A percentile compares a stretch with the other conserved stretches of the same genome.
Conservation (phyloP, 2,329 filamentous ascomycete species). For the Tolypocladium tropicale region DNA sequence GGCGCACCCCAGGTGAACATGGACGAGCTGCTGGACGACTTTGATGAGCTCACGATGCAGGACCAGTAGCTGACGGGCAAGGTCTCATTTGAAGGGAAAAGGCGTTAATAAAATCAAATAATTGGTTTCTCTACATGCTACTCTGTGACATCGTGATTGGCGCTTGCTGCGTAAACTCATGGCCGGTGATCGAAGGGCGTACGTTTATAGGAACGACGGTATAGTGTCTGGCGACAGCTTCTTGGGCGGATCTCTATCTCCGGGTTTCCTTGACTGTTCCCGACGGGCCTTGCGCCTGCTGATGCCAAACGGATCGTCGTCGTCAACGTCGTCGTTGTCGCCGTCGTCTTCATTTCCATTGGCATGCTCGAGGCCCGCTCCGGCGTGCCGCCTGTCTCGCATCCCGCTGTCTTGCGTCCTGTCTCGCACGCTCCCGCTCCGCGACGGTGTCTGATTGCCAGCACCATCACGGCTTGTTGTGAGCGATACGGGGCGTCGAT, state of each 20-base stretch:
- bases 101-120: slow-evolving; percentile 8
- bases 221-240: slow-evolving; percentile 19
- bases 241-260: slow-evolving; percentile 6
- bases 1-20: slow-evolving; percentile 62
- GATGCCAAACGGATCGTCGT: slow-evolving; percentile 25
- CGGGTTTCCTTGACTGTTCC: slow-evolving; percentile 15
- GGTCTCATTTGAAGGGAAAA: slow-evolving; percentile 1
- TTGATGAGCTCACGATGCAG: slow-evolving; percentile 63
- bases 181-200: no score
- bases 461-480: neutral
- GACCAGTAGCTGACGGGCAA: slow-evolving; percentile 16
- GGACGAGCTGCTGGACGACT: slow-evolving; percentile 81
- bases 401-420: neutral
- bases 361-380: neutral
- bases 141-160: neutral
- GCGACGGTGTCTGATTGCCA: neutral
- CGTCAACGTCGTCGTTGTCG: slow-evolving; percentile 20
- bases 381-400: slow-evolving; percentile 1
- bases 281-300: slow-evolving; percentile 18
- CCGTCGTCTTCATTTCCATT: slow-evolving; percentile 14
- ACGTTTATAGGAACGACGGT: slow-evolving; percentile 23
- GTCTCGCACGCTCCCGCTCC: neutral
- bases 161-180: neutral
- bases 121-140: neutral
- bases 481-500: neutral